A percentile compares a stretch with the other conserved stretches of the same genome.
phyloP scores from a whole-genome alignment of 2,329 filamentous ascomycete species.

The Dryadomyces quercivorus region DNA sequence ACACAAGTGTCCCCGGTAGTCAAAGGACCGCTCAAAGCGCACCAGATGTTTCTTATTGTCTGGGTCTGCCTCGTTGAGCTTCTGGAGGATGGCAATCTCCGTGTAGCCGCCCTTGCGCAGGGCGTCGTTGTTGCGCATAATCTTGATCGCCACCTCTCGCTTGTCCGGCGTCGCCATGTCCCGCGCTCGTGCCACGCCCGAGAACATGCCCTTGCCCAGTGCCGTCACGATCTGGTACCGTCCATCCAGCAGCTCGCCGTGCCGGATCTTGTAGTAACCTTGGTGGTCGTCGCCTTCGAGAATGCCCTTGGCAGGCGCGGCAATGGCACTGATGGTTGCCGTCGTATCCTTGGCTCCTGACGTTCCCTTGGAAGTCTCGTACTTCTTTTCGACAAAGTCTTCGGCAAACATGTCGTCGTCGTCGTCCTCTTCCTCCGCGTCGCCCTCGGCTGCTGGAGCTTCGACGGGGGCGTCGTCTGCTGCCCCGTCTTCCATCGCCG shows the following conservation, averaged over 20 bases:
- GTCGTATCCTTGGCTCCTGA: slow-evolving; percentile 12
- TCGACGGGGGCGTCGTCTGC: background rate
- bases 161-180: slow-evolving; percentile 59
- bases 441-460: background rate
- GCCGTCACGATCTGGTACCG: slow-evolving; percentile 82
- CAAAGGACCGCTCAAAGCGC: slow-evolving; percentile 74
- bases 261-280: slow-evolving; percentile 91
- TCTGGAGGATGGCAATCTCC: slow-evolving; percentile 85
- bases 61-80: slow-evolving; percentile 72
- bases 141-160: slow-evolving; percentile 85
- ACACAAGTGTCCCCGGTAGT: slow-evolving; percentile 89
- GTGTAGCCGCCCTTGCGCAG: slow-evolving; percentile 86
- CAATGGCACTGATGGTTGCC: slow-evolving; percentile 18
- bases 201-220: slow-evolving; percentile 91
- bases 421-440: background rate
- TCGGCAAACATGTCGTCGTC: slow-evolving; percentile 80
- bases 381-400: slow-evolving; percentile 57
- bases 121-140: slow-evolving; percentile 92
- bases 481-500: slow-evolving; percentile 9
- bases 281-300: slow-evolving; percentile 90
- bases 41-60: slow-evolving; percentile 89
- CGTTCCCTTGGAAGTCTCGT: slow-evolving; percentile 36
- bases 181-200: slow-evolving; percentile 79
- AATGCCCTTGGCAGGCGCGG: slow-evolving; percentile 39
- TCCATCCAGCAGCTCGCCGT: slow-evolving; percentile 78